Evolutionary conservation across 2,329 filamentous ascomycete species (phyloP).

Genomic region (Penicillium thymicola): DNA sequence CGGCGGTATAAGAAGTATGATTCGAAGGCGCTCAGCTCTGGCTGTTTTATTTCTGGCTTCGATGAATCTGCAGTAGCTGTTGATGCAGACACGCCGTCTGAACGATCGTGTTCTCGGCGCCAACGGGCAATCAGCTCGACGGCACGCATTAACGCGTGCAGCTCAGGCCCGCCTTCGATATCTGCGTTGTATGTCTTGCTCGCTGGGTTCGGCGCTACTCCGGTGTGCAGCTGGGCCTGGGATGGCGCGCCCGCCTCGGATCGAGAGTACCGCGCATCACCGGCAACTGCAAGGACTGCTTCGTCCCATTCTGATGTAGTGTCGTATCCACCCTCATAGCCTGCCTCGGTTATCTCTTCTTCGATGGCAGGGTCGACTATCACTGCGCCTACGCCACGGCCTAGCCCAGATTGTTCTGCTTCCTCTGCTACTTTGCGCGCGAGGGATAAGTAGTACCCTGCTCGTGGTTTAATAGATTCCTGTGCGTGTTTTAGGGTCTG

Average conservation of each 20-base stretch:
- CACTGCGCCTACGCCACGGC: constrained; percentile 44
- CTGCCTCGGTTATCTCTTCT: constrained; percentile 18
- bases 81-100: background rate
- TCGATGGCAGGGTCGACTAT: constrained; percentile 44
- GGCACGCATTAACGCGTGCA: constrained; percentile 47
- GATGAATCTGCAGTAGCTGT: background rate
- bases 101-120: constrained; percentile 31
- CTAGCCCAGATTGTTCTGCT: constrained; percentile 35
- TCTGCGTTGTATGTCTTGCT: constrained; percentile 30
- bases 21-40: constrained; percentile 28
- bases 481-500: constrained; percentile 35
- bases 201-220: constrained; percentile 24
- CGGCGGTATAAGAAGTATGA: constrained; percentile 44
- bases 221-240: constrained; percentile 19
- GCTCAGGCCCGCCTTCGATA: constrained; percentile 43
- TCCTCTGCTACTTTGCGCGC: constrained; percentile 40
- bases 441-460: constrained; percentile 41
- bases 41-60: constrained; percentile 4
- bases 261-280: constrained; percentile 42
- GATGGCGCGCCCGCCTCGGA: constrained; percentile 27
- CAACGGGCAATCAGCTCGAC: constrained; percentile 43
- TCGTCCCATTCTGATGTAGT: constrained; percentile 26
- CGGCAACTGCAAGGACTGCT: constrained; percentile 44
- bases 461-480: constrained; percentile 36
- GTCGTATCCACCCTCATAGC: constrained; percentile 25